These are phyloP conservation scores for Alternaria rosae DNA, from an alignment of 2,329 filamentous ascomycete species.

Conservation along the genomic window DNA sequence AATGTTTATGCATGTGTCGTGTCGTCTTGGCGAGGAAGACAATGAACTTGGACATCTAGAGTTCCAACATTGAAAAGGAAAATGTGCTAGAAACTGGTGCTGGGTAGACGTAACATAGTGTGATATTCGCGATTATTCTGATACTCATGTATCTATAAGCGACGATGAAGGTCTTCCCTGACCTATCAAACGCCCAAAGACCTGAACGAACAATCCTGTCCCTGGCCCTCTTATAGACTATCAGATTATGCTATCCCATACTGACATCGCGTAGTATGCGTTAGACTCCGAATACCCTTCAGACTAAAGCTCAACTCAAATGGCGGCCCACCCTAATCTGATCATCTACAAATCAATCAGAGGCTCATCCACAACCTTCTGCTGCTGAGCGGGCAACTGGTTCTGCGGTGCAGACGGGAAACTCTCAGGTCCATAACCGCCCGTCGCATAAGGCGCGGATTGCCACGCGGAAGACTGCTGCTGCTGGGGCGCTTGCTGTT, in stretches of 20 bases:
- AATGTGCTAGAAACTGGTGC: not conserved
- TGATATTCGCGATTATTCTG: not conserved
- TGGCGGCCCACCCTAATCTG: not conserved
- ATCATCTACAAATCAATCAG: slow-evolving; percentile 75
- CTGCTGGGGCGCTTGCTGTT: slow-evolving; percentile 44
- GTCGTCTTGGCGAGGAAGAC: not conserved
- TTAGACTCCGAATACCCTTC: too few species aligned
- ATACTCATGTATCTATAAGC: not conserved
- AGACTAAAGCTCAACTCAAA: not conserved
- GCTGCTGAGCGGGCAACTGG: slow-evolving; percentile 54
- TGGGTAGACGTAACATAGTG: not conserved
- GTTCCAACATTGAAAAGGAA: too few species aligned
- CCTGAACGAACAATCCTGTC: not conserved
- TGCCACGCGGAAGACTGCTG: slow-evolving; percentile 44
- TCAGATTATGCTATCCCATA: not conserved
- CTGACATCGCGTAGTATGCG: not conserved
- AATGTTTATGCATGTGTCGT: not conserved
- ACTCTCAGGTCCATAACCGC: slow-evolving; percentile 54
- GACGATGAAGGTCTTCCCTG: not conserved
- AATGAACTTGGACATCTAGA: not conserved
- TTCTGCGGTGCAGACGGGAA: slow-evolving; percentile 73
- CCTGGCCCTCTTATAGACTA: not conserved
- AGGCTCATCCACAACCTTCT: slow-evolving; percentile 72
- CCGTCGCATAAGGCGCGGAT: slow-evolving; percentile 49
- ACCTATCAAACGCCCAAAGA: not conserved